Evolutionary conservation across 176 grass and related monocot species (phyloP), one percentile per base, ranked within the genome.

Genomic region (Luzula sylvatica): DNA sequence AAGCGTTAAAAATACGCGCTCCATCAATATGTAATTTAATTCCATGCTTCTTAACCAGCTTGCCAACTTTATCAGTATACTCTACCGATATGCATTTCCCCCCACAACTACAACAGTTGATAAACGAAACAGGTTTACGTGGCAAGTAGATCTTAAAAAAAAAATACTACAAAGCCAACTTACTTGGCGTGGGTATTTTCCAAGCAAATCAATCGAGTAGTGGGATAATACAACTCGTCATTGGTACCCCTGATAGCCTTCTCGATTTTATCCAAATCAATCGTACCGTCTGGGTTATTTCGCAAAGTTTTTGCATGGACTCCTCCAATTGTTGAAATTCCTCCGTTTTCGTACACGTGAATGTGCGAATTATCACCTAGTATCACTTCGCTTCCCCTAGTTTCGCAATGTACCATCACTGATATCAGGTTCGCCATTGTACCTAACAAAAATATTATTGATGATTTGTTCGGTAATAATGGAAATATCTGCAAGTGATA

Each of bases 171-270:
- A 61, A 11, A 15, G 6, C 22, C 20, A 16, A 72, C 85, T 98
- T 59, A 98, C 92, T 90, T 98, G 20, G 78, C 81, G 46, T 98
- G 92, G 1, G 85, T 90, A 58, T 98, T 98, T 72, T 98, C 92
- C 68, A 98, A 49, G 84, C 92, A 98, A 69, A 98, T 90, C 55
- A 98, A 13, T 35, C 68, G 69, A 18, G 92, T 98, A 0, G 92
- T 82, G 2, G 85, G 92, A 56, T 90, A 90, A 49, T 69, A 75
- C 32, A 98, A 7, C 11, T 49, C 78, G 4, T 61, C 81, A 0
- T 70, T 53, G 2, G 7, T 62, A 27, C 70, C 22, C 69, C 85
- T 74, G 16, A 98, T 86, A 44, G 86, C 92, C 0, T 52, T 79
- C 0, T 82, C 72, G 38, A 98, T 90, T 62, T 11, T 47, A 44